Evolutionary conservation across 148 eudicot species (phyloP), one percentile per base, ranked within the genome.

Genomic region (Chenopodium album): DNA sequence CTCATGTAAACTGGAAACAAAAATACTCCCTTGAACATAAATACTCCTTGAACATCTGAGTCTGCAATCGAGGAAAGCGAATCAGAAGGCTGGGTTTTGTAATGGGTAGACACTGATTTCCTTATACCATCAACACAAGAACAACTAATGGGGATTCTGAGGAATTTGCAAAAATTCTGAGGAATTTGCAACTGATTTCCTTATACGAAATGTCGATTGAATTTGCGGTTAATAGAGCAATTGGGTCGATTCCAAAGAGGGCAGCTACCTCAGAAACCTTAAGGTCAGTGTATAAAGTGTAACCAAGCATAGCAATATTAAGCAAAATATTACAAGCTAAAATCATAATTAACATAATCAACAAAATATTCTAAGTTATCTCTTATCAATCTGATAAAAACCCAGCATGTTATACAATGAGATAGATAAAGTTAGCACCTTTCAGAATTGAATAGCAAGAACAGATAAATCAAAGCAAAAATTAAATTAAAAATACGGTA

Each of bases 91-190:
- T 92, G 88, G 59, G 98, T 84, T 72, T 88, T 89, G 86, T 96
- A 96, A 11, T 80, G 82, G 41, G 97, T 93, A 12, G 91, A 80
- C 75, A 84, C 74, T 3, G 98, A 94, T 70, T 96, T 94, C 3
- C 92, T 88, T 41, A 96, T 96, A 0, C 99, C 99, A 85, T 96
- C 93, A 52, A 88, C 86, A 71, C 99, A 96, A 23, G 99, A 88
- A 56, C 99, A 96, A 41, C 67, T 60, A 23, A 96, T 78, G 29
- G 98, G 99, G 85, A 96, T 34, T 54, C 86, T 90, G 44, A 96
- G 82, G 86, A 91, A 28, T 28, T 28, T 28, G 29, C 29, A 28
- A 28, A 28, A 28, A 28, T 28, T 28, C 29, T 28, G 29, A 28
- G 29, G 29, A 28, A 28, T 28, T 28, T 28, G 29, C 29, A 28